Evolutionary conservation across 768 basidiomycete species (phyloP).

Genomic region (Lenzites betulinus): DNA sequence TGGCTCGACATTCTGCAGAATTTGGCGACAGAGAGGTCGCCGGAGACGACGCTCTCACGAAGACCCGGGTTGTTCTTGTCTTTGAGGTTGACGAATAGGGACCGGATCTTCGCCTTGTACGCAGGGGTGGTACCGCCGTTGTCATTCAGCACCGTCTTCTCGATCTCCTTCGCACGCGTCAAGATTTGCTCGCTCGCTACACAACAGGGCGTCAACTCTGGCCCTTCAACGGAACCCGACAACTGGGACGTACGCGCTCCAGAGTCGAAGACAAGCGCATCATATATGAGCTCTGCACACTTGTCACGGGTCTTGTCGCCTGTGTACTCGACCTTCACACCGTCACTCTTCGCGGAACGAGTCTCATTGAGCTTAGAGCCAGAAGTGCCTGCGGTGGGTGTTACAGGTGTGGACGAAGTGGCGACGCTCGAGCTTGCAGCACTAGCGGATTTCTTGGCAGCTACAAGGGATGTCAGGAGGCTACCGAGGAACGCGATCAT

Average conservation of each 20-base stretch:
- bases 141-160: conserved; percentile 57
- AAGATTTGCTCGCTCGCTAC: conserved; percentile 60
- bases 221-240: background rate
- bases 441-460: conserved; percentile 21
- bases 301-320: conserved; percentile 83
- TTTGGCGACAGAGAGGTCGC: conserved; percentile 67
- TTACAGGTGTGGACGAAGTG: conserved; percentile 28
- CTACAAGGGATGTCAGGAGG: background rate
- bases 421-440: conserved; percentile 21
- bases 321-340: conserved; percentile 52
- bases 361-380: conserved; percentile 35
- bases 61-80: conserved; percentile 91
- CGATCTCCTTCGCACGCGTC: conserved; percentile 66
- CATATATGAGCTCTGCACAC: conserved; percentile 88
- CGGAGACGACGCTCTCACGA: conserved; percentile 82
- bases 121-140: conserved; percentile 45
- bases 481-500: background rate
- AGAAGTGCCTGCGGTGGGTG: conserved; percentile 22
- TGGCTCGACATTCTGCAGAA: conserved; percentile 82
- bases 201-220: background rate
- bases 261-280: conserved; percentile 85
- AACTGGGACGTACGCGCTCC: conserved; percentile 66
- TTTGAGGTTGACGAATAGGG: conserved; percentile 90
- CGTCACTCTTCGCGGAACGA: conserved; percentile 73
- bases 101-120: conserved; percentile 83